A percentile compares a stretch with the other conserved stretches of the same genome.
Evolutionary conservation across 2,329 filamentous ascomycete species (phyloP).

Genomic region (Pyricularia pennisetigena): DNA sequence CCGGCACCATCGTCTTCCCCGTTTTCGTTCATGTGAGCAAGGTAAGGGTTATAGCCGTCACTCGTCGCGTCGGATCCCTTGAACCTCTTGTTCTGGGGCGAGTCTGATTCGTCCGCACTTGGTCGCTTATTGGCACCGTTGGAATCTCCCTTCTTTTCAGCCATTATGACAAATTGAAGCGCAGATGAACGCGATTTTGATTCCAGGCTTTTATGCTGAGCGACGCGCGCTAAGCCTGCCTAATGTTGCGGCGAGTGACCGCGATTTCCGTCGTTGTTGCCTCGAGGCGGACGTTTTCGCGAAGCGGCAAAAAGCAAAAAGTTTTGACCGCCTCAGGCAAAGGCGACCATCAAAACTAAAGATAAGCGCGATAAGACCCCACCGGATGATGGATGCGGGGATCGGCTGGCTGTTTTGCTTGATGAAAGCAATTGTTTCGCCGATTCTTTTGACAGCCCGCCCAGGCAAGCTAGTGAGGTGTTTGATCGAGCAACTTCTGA

Average conservation of each 20-base stretch:
- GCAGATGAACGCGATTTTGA: background rate
- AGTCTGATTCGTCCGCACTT: slow-evolving; percentile 32
- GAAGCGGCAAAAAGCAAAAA: slow-evolving; percentile 5
- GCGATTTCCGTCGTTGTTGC: background rate
- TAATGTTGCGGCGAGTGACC: background rate
- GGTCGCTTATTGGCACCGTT: slow-evolving; percentile 26
- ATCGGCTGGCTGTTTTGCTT: no score
- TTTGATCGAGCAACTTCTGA: background rate
- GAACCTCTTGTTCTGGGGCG: slow-evolving; percentile 19
- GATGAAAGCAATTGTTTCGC: no score
- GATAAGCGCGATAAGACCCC: slow-evolving; percentile 2
- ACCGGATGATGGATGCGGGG: background rate
- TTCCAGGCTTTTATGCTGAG: background rate
- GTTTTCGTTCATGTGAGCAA: slow-evolving; percentile 72
- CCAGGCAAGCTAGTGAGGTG: no score
- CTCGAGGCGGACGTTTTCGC: background rate
- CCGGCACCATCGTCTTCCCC: slow-evolving; percentile 29
- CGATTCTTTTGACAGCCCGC: no score
- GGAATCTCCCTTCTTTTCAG: slow-evolving; percentile 21
- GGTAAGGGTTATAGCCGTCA: slow-evolving; percentile 65
- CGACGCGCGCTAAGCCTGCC: background rate
- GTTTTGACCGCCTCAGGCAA: slow-evolving; percentile 6
- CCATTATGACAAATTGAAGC: background rate
- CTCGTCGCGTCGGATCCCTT: slow-evolving; percentile 9
- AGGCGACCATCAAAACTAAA: background rate